phyloP scores from a whole-genome alignment of 371 early-diverging fungal species.

The Mortierella sp. region DNA sequence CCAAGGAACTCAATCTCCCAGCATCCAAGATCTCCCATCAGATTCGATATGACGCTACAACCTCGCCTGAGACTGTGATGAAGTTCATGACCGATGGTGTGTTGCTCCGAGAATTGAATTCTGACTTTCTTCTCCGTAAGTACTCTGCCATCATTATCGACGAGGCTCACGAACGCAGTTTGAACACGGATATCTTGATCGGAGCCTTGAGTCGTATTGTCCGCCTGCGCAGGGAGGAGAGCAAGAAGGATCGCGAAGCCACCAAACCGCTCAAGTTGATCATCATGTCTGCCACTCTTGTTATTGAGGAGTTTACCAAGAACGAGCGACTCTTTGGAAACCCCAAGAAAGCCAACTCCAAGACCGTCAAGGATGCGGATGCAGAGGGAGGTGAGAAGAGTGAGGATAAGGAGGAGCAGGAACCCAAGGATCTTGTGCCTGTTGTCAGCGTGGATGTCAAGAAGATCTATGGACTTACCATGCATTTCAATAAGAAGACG shows the following conservation, averaged over 20 bases:
- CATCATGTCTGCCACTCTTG: conserved; percentile 99
- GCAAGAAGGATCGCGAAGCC: conserved; percentile 67
- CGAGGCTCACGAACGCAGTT: conserved; percentile 99
- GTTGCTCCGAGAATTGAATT: conserved; percentile 92
- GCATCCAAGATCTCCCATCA: conserved; percentile 79
- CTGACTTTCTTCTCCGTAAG: conserved; percentile 90
- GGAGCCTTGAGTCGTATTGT: conserved; percentile 83
- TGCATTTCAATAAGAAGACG: conserved; percentile 89
- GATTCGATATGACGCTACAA: conserved; percentile 95
- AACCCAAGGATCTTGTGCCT: conserved; percentile 52
- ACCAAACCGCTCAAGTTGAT: conserved; percentile 93
- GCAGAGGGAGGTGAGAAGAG: conserved; percentile 8
- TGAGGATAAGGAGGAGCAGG: conserved; percentile 27
- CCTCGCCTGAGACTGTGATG: conserved; percentile 84
- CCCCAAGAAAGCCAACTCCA: conserved; percentile 18
- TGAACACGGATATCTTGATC: conserved; percentile 98
- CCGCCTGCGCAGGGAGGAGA: conserved; percentile 61
- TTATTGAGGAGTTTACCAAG: conserved; percentile 93
- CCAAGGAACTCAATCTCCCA: conserved; percentile 85
- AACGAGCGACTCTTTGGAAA: conserved; percentile 83
- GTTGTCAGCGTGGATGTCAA: conserved; percentile 96
- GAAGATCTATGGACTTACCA: conserved; percentile 78
- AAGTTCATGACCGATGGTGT: conserved; percentile 99
- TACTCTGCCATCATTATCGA: conserved; percentile 98
- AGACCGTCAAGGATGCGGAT: conserved; percentile 17